phyloP scores from a whole-genome alignment of 176 grass and related monocot genomes.

The Oropetium thomaeum region DNA sequence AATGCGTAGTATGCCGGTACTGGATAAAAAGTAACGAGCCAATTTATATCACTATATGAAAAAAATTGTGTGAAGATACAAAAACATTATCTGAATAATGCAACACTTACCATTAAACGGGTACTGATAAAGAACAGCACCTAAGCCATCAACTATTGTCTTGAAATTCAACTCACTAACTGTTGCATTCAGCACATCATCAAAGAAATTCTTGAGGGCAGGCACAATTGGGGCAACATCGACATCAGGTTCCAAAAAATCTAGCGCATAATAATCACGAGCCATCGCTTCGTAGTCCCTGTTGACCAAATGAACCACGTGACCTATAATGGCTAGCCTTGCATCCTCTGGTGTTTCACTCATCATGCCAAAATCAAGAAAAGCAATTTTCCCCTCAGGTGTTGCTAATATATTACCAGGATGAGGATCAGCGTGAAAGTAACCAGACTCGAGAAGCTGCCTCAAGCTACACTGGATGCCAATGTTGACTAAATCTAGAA shows the following conservation, averaged over 20 bases:
- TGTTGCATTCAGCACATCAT: slow-evolving; percentile 88
- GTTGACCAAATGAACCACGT: slow-evolving; percentile 98
- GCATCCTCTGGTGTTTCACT: slow-evolving; percentile 97
- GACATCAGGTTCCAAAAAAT: slow-evolving; percentile 76
- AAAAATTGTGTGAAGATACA: background rate
- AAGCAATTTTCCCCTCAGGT: slow-evolving; percentile 88
- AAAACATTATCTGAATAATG: slow-evolving; percentile 2
- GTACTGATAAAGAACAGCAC: slow-evolving; percentile 89
- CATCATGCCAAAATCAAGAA: slow-evolving; percentile 99
- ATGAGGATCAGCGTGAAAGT: slow-evolving; percentile 94
- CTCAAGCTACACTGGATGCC: slow-evolving; percentile 97
- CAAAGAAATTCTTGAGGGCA: slow-evolving; percentile 86
- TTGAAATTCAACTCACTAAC: slow-evolving; percentile 99
- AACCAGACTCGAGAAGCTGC: slow-evolving; percentile 91
- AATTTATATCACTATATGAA: slow-evolving; percentile 21
- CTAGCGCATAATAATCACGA: slow-evolving; percentile 88
- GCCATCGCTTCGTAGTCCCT: slow-evolving; percentile 97
- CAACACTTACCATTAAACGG: slow-evolving; percentile 82
- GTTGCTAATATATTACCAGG: slow-evolving; percentile 96
- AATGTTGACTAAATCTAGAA: slow-evolving; percentile 86
- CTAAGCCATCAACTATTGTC: slow-evolving; percentile 88
- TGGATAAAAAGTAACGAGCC: slow-evolving; percentile 44
- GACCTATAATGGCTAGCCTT: slow-evolving; percentile 88
- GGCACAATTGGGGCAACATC: slow-evolving; percentile 94
- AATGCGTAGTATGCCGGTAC: slow-evolving; percentile 96